A percentile compares a stretch with the other conserved stretches of the same genome.
These are phyloP conservation scores for Solanum aculeatissimum DNA, from an alignment of 305 asterid genomes.

Conservation along the genomic window DNA sequence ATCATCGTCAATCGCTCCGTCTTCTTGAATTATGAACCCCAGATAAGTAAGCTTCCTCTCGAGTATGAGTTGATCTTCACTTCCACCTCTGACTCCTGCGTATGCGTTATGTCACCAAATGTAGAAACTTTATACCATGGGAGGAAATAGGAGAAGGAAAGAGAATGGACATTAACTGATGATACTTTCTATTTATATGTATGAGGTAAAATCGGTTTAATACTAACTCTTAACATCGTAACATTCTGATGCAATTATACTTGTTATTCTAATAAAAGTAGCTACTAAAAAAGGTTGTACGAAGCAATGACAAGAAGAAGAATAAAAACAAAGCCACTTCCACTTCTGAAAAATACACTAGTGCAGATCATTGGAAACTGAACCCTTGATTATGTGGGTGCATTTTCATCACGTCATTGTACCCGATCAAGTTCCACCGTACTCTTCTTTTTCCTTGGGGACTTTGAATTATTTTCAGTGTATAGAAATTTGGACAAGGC, in stretches of 20 bases:
- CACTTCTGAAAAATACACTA: background rate
- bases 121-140: background rate
- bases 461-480: background rate
- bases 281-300: background rate
- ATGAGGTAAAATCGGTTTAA: background rate
- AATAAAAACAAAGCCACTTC: background rate
- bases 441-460: background rate
- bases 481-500: background rate
- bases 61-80: too few species aligned
- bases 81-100: too few species aligned
- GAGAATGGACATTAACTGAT: background rate
- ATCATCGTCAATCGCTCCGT: too few species aligned
- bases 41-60: too few species aligned
- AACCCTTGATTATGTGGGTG: background rate
- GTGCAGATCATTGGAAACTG: background rate
- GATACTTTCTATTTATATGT: background rate
- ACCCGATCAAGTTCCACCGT: background rate
- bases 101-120: too few species aligned
- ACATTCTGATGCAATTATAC: background rate
- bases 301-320: background rate
- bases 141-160: background rate
- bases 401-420: background rate
- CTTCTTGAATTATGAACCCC: too few species aligned
- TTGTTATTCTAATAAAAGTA: background rate
- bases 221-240: background rate